Base-by-base conservation (phyloP, 2,329 filamentous ascomycete genomes). In the Arthrobotrys conoides region DNA sequence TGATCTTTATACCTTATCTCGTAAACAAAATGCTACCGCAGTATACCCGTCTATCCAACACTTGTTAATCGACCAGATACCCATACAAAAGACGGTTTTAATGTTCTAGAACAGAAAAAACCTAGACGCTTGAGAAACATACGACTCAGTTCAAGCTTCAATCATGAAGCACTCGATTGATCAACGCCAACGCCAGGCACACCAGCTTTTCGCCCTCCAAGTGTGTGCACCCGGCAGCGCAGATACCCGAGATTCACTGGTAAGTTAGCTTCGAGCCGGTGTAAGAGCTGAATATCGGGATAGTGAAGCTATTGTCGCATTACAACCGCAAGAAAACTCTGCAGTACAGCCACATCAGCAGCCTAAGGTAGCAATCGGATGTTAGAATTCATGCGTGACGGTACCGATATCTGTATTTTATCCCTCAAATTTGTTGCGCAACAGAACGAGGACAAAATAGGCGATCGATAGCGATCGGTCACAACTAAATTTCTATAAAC, bases 381-480 rank as follows among this genome's bases (percentile, higher is more conserved):
- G 51, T 1, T 16, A 30, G 14, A 5, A 55, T 30, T 24, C 51
- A 53, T 27, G 49, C 22, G 49, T 53, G 49, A 53, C 16, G 9
- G 12, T 53, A 30, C 49, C 24, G 49, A 53, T 12, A 53, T 3
- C 10, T 4, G 48, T 9, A 27, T 14, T 27, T 16, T 27, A 27
- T 30, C 22, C 49, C 24, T 53, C 22, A 10, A 24, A 27, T 10
- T 16, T n/a, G 46, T 49, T 3, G 46, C 46, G 9, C 22, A n/a
- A 53, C 49, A 53, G 2, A 55, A 33, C 16, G 9, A 55, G 27
- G 27, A 30, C 51, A 55, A n/a, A 55, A 55, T 18, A 55, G 51
- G 51, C 27, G 27, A 55, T 33, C 24, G 16, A 16, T 55, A 24
- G 33, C 24, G 27, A 18, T 33, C 8, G 10, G 24, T 9, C 14